Evolutionary conservation across 352 stramenopile species (phyloP), one percentile per base, ranked within the genome.

Genomic region (Pythium aphanidermatum): DNA sequence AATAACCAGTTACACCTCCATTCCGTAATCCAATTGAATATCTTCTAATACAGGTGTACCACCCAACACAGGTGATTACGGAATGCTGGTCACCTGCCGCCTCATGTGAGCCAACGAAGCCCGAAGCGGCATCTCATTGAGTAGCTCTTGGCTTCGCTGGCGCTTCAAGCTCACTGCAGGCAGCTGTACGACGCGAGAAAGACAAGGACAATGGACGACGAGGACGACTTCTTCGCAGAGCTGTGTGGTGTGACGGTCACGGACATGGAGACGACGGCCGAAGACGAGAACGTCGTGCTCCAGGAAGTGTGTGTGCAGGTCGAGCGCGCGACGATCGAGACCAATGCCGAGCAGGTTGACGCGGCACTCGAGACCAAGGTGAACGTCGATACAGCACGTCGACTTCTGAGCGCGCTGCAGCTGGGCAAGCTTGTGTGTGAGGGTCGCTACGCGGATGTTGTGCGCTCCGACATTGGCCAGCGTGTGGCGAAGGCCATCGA

Each of bases 281-380:
- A 83, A 24, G 61, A 63, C 16, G 55, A 65, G n/a, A 44, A 59
- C 21, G 58, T 78, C 27, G 27, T 72, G 6, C 20, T 81, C 6
- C 38, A 70, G 25, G 59, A 74, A 10, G 36, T 46, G 1, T 50
- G 83, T 13, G 55, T 83, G 10, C 43, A 34, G 23, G 45, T 77
- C 13, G 78, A 87, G 67, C 65, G 64, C 42, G 78, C 74, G 0
- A 55, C 83, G 32, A 45, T 91, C 26, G 61, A 87, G 49, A 84
- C 68, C 19, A 55, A 79, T 29, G 46, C 55, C 5, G 40, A 53
- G 16, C 59, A 52, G 17, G 54, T 80, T 12, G 31, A 67, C 5
- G 30, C 31, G 23, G 42, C 50, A n/a, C 47, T 73, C 4, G 37
- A 43, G 27, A 39, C 44, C 2, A 30, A 50, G 14, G 26, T 14